phyloP scores from a whole-genome alignment of 495 filamentous ascomycete genomes.

The Neurospora africana region DNA sequence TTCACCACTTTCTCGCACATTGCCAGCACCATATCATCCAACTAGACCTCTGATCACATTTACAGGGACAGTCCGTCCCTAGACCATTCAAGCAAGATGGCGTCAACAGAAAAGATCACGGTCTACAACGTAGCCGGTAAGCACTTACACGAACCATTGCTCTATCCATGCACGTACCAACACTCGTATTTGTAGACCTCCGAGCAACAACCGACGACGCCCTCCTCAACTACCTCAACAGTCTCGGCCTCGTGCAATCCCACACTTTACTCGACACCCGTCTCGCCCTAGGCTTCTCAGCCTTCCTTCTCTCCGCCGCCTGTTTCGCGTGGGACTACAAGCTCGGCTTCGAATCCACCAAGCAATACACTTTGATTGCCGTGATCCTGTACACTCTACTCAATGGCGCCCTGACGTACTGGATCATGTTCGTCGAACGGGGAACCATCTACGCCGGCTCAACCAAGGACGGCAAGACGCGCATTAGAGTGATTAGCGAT shows the following conservation, averaged over 20 bases:
- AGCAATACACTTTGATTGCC: slow-evolving; percentile 59
- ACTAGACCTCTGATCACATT: neutral
- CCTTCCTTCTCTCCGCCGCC: slow-evolving; percentile 65
- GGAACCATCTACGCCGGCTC: slow-evolving; percentile 69
- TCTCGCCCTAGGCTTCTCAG: slow-evolving; percentile 70
- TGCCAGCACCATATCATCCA: neutral
- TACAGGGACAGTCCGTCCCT: neutral
- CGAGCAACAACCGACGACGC: slow-evolving; percentile 96
- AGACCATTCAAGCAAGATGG: slow-evolving; percentile 21
- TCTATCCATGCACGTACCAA: too few species aligned
- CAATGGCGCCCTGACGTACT: slow-evolving; percentile 69
- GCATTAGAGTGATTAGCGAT: slow-evolving; percentile 46
- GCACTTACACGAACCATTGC: neutral
- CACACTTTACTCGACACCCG: slow-evolving; percentile 74
- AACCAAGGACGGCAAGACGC: slow-evolving; percentile 40
- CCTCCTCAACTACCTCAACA: slow-evolving; percentile 81
- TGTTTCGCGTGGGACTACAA: slow-evolving; percentile 89
- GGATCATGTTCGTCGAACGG: slow-evolving; percentile 79
- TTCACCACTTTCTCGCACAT: neutral
- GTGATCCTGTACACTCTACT: slow-evolving; percentile 71
- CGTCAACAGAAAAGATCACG: slow-evolving; percentile 47
- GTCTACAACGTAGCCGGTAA: slow-evolving; percentile 60
- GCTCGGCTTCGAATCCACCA: slow-evolving; percentile 76
- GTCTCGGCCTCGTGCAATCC: slow-evolving; percentile 68
- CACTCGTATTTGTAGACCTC: neutral